Percentiles rank a stretch among this genome's conserved stretches.
Evolutionary conservation across 345 rosid genomes (phyloP).

Genomic region (Rhodamnia rubescens): DNA sequence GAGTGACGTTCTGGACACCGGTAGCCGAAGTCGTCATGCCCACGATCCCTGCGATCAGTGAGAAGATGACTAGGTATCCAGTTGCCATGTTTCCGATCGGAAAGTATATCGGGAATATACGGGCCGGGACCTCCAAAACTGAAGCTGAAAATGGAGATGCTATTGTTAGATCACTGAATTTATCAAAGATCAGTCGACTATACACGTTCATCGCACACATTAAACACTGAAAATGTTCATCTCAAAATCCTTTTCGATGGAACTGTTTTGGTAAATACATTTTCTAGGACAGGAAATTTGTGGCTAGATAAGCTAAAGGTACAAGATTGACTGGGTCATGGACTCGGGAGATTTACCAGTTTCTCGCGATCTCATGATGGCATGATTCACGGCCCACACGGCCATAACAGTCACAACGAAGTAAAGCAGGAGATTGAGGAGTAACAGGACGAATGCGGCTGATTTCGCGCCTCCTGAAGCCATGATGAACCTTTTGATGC

Average conservation of each 20-base stretch:
- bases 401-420: slow-evolving; percentile 51
- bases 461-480: slow-evolving; percentile 58
- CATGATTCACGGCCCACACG: slow-evolving; percentile 75
- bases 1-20: slow-evolving; percentile 35
- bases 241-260: not conserved
- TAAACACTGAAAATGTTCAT: not conserved
- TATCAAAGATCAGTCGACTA: not conserved
- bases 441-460: slow-evolving; percentile 45
- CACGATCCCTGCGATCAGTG: slow-evolving; percentile 67
- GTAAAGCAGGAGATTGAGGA: slow-evolving; percentile 59
- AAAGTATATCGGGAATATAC: slow-evolving; percentile 67
- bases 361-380: slow-evolving; percentile 44
- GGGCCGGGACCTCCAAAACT: slow-evolving; percentile 51
- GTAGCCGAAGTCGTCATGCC: slow-evolving; percentile 65
- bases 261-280: not conserved
- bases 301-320: not conserved
- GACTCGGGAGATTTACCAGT: slow-evolving; percentile 25
- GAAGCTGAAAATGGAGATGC: slow-evolving; percentile 37
- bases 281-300: not conserved
- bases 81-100: slow-evolving; percentile 91
- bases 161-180: not conserved
- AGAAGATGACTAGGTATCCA: slow-evolving; percentile 53
- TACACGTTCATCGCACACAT: not conserved
- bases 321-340: not conserved
- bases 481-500: slow-evolving; percentile 20